Evolutionary conservation across 495 filamentous ascomycete species (phyloP).

Genomic region (Cercophora samala): DNA sequence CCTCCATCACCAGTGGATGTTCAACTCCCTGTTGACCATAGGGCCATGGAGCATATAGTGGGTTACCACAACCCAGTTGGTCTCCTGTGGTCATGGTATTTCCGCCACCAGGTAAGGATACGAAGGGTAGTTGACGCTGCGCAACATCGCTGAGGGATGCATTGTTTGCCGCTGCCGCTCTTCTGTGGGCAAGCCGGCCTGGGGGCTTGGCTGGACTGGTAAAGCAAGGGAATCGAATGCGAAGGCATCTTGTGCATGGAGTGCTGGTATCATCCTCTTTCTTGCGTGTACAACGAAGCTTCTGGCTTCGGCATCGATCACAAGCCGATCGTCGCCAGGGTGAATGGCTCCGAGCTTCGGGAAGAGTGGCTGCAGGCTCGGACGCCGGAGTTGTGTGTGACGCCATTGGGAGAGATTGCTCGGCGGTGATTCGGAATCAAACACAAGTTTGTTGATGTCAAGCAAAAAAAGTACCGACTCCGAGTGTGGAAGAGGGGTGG

Average conservation of each 20-base stretch:
- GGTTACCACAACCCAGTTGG: not conserved
- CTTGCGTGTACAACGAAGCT: constrained; percentile 12
- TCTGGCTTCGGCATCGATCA: constrained; percentile 11
- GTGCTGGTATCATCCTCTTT: constrained; percentile 10
- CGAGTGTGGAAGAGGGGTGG: not conserved
- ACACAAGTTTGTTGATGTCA: not conserved
- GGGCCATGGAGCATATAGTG: constrained; percentile 3
- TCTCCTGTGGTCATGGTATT: not conserved
- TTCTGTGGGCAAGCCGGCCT: constrained; percentile 7
- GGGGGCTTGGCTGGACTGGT: constrained; percentile 9
- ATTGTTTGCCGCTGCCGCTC: not conserved
- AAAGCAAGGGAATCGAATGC: constrained; percentile 11
- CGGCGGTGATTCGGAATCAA: not conserved
- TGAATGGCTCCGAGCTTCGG: constrained; percentile 13
- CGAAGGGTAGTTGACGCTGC: not conserved
- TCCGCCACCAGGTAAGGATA: not conserved
- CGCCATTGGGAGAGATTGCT: not conserved
- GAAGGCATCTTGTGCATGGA: constrained; percentile 11
- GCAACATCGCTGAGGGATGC: not conserved
- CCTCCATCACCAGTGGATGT: not conserved
- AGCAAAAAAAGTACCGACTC: not conserved
- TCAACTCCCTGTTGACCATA: not conserved
- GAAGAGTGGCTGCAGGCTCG: constrained; percentile 4
- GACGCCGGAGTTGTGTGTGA: constrained; percentile 4
- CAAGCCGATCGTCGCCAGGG: constrained; percentile 9